Conservation (phyloP, 441 rosid species). For the Gossypium schwendimanii region DNA sequence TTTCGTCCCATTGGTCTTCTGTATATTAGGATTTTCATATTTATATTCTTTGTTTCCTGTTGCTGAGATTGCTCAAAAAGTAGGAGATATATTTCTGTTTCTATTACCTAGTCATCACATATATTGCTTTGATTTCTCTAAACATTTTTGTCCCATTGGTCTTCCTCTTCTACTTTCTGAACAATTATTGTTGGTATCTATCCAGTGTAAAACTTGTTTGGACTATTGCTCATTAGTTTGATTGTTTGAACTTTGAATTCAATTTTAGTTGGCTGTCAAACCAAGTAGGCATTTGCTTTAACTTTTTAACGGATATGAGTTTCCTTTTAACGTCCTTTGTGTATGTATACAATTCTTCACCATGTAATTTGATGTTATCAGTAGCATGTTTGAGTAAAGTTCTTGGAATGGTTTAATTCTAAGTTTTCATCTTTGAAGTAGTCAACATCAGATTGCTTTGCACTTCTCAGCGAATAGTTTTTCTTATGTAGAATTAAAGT, state of each 20-base stretch:
- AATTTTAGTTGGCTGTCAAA: not conserved
- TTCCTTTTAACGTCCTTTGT: conserved; percentile 3
- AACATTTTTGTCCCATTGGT: not conserved
- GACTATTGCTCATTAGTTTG: not conserved
- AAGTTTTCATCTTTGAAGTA: not conserved
- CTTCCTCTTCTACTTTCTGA: conserved; percentile 8
- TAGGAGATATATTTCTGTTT: not conserved
- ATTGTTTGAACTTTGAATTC: not conserved
- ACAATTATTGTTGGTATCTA: not conserved
- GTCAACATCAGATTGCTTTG: not conserved
- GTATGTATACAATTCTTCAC: not conserved
- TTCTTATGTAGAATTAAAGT: not conserved
- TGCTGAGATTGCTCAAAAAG: not conserved
- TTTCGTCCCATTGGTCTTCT: not conserved
- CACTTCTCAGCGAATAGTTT: not conserved
- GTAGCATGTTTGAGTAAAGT: not conserved
- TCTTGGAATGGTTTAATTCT: not conserved
- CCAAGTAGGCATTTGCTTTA: not conserved
- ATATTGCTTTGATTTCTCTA: not conserved
- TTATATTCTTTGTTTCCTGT: not conserved
- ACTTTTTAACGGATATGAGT: not conserved
- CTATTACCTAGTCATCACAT: not conserved
- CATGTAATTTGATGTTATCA: not conserved
- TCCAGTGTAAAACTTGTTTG: not conserved
- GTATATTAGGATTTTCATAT: not conserved